Base-by-base conservation (phyloP, 352 stramenopile species). In the Pseudoperonospora humuli region DNA sequence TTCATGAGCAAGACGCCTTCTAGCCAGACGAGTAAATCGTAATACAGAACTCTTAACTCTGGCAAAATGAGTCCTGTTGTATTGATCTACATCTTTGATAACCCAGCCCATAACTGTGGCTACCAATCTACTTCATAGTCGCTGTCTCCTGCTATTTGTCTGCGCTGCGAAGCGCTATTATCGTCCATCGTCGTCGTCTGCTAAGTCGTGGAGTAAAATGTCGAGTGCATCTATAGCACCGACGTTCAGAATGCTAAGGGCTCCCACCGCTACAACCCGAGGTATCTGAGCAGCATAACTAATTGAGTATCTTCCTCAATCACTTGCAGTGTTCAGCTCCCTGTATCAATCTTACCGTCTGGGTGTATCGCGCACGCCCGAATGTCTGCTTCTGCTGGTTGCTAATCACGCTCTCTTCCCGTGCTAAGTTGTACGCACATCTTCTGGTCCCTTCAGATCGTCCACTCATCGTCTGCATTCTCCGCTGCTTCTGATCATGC, bases 111-210 rank as follows among this genome's bases (percentile, higher is more conserved):
- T n/a, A n/a, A n/a, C n/a, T n/a, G n/a, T n/a, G n/a, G n/a, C n/a
- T n/a, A n/a, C n/a, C 29, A 20, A 36, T 19, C 7, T 11, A 25
- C 29, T 32, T 38, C 25, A 24, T 35, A 29, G 10, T 56, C 1
- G 39, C 6, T 31, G 17, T 38, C 5, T 51, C 23, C 14, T 61
- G 52, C 51, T 66, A 66, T 62, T 63, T 62, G 13, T 24, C 50
- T 14, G 48, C 49, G 49, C 49, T 64, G 49, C 44, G 2, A 50
- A 61, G 58, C 43, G 51, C 70, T 34, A 33, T 64, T 84, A 87
- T 87, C 75, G 75, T 13, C 75, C 75, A 37, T 87, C 75, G 49
- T 85, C 75, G 20, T 85, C 75, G 8, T 54, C 61, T 11, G 45
- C 50, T 25, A 87, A 49, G 34, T 67, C 69, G 21, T 72, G 48